These are phyloP conservation scores for Hyaloperonospora brassicae DNA, from an alignment of 352 stramenopile genomes.

Conservation along the genomic window DNA sequence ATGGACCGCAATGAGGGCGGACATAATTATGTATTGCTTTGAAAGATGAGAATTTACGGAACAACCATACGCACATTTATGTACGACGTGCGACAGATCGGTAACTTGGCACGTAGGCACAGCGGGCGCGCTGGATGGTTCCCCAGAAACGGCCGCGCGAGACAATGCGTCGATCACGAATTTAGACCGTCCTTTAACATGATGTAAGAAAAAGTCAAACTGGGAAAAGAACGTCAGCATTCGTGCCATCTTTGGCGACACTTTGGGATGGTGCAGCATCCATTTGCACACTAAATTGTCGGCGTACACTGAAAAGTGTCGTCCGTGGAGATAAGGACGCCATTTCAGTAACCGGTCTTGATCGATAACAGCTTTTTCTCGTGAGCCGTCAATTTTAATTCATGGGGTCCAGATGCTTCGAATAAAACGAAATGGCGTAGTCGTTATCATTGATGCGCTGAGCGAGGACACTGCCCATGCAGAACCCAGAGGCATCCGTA, in stretches of 20 bases:
- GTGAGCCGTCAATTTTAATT: background rate
- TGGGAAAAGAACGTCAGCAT: slow-evolving; percentile 9
- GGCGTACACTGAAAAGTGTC: slow-evolving; percentile 1
- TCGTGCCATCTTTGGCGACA: slow-evolving; percentile 5
- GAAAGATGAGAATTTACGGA: background rate
- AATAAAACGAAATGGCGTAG: too few species aligned
- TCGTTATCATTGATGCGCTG: too few species aligned
- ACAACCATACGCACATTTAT: background rate
- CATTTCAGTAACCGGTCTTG: background rate
- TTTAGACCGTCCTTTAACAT: slow-evolving; percentile 2
- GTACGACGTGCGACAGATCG: slow-evolving; percentile 1
- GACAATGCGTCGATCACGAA: slow-evolving; percentile 2
- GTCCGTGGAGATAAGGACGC: slow-evolving; percentile 1
- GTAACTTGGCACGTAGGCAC: background rate
- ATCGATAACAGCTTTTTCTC: slow-evolving; percentile 1
- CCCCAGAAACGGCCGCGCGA: background rate
- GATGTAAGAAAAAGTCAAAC: slow-evolving; percentile 6
- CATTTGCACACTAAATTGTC: slow-evolving; percentile 3
- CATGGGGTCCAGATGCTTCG: background rate
- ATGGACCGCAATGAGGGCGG: background rate
- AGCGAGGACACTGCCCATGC: too few species aligned
- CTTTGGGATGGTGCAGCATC: slow-evolving; percentile 6
- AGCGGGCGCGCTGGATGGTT: background rate
- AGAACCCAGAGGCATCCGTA: too few species aligned
- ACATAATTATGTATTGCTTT: background rate